Base-by-base conservation (phyloP, 352 stramenopile genomes). In the Globisporangium cylindrosporum region DNA sequence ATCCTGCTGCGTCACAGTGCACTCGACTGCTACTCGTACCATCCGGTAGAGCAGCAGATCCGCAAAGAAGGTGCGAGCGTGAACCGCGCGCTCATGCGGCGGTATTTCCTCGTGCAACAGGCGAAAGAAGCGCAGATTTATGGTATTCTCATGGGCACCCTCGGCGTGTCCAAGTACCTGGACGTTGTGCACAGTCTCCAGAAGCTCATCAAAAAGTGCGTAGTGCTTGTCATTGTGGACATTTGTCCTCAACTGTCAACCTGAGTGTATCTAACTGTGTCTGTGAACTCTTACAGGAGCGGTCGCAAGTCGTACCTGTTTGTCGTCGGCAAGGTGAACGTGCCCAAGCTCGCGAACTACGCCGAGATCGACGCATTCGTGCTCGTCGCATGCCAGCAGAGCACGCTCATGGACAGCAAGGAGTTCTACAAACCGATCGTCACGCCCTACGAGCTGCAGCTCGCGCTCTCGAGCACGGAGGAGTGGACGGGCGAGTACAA, bases 341-440 rank as follows among this genome's bases (percentile, higher is more conserved):
- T 97, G 18, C 91, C 95, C 18, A 99, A 99, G 79, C 83, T 99
- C 22, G 91, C 94, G 20, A 99, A 99, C 70, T 99, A 98, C 88
- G 93, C 93, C 15, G 95, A 99, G 73, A 98, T 99, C 75, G 97
- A 99, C 70, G 94, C 88, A 54, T 99, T 98, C 70, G 96, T 98
- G 55, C 74, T 99, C 12, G 93, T 99, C 5, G 95, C 96, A 38
- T 99, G 97, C 72, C 86, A 96, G 66, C 92, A 99, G 72, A 98
- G 97, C 77, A 96, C 91, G 32, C 79, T 99, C 10, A 92, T 99
- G 77, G 89, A 97, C 75, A 93, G 82, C 66, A 95, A 94, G 64
- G 90, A 97, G 54, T 97, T 92, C 66, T 96, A 93, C 76, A 97
- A 97, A 70, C 90, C 90, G 14, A 94, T 97, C 53, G 87, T 98